Evolutionary conservation across 192 early-diverging fungal species (phyloP).

Genomic region (Linderina pennispora): DNA sequence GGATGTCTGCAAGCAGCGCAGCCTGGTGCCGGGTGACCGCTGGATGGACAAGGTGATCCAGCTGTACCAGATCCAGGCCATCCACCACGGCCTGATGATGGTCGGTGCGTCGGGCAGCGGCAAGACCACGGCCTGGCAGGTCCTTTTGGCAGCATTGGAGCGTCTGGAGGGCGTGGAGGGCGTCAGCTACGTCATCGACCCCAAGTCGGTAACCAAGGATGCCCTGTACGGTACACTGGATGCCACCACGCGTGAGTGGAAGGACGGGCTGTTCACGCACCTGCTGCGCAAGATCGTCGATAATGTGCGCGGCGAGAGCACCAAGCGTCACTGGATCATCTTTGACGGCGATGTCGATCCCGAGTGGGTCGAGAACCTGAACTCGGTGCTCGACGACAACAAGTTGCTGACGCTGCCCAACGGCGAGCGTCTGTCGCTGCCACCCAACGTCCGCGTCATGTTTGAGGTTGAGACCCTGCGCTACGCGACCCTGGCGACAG

Average conservation of each 20-base stretch:
- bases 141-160: slow-evolving; percentile 84
- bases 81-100: slow-evolving; percentile 99
- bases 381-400: slow-evolving; percentile 96
- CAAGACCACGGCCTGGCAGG: slow-evolving; percentile 92
- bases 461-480: slow-evolving; percentile 99
- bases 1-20: slow-evolving; percentile 67
- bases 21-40: slow-evolving; percentile 64
- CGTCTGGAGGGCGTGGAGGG: slow-evolving; percentile 87
- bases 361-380: slow-evolving; percentile 99
- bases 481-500: slow-evolving; percentile 97
- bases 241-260: slow-evolving; percentile 98
- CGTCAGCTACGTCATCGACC: slow-evolving; percentile 91
- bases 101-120: slow-evolving; percentile 97
- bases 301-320: slow-evolving; percentile 92
- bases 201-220: slow-evolving; percentile 97
- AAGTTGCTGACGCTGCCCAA: slow-evolving; percentile 95
- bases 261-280: slow-evolving; percentile 97
- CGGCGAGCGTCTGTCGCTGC: slow-evolving; percentile 93
- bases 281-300: slow-evolving; percentile 97
- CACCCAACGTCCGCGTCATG: slow-evolving; percentile 95
- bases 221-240: slow-evolving; percentile 94
- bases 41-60: slow-evolving; percentile 99
- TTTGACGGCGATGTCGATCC: slow-evolving; percentile 99
- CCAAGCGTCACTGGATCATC: slow-evolving; percentile 97
- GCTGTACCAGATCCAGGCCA: slow-evolving; percentile 95